Evolutionary conservation across 257 asterid genomes (phyloP), one percentile per base, ranked within the genome.

Genomic region (Solanum ossicruentum): DNA sequence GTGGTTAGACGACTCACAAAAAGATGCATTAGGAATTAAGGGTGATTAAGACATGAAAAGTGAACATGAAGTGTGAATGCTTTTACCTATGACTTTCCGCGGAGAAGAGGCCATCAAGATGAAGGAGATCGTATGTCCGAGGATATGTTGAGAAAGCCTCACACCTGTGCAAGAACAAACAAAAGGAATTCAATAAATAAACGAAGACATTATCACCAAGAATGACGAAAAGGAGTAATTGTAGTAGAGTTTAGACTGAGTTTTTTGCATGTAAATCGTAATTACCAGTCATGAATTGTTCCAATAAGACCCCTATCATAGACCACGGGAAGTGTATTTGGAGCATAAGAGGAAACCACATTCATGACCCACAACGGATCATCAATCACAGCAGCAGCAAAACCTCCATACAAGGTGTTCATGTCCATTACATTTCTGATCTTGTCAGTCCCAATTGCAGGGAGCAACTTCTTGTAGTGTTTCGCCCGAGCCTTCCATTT

Each of bases 281-380:
- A 56, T 81, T 87, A 87, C 89, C 89, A 87, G 86, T 87, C 89
- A 55, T 87, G 89, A 54, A 84, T 61, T 58, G 87, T 82, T 81
- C 89, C 89, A 10, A 87, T 87, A 26, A 87, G 89, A 71, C 89
- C 89, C 83, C 89, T 85, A 41, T 87, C 89, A 23, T 84, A 87
- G 41, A 87, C 86, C 66, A 85, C 89, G 13, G 87, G 77, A 81
- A 87, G 89, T 61, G 89, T 84, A 75, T 87, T 87, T 6, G 69
- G 51, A 3, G 82, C 84, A 3, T 84, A 87, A 20, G 87, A 81
- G 13, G 89, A 87, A 73, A 87, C 89, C 63, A 87, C 89, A 21
- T 87, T 87, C 89, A 84, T 84, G 58, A 84, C 89, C 89, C 89
- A 87, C 47, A 87, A 51, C 3, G 89, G 89, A 84, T 82, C 65